A percentile compares a stretch with the other conserved stretches of the same genome.
Evolutionary conservation across 2,329 filamentous ascomycete genomes (phyloP).

Genomic region (Diaporthe humulicola): DNA sequence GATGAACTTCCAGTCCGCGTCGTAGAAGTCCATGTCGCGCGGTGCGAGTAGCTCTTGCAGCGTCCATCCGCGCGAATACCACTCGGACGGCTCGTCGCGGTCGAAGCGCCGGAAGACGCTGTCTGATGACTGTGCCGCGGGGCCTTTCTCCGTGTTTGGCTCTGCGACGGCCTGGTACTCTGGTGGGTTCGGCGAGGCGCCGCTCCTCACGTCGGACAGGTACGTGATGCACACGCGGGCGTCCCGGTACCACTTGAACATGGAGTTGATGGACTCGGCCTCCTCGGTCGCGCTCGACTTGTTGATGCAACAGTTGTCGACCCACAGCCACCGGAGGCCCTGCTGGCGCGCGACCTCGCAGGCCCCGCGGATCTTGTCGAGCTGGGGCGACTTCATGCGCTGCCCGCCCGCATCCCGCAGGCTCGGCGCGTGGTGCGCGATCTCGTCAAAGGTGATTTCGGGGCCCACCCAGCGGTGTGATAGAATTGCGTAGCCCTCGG

Average conservation of each 20-base stretch:
- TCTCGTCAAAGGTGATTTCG: constrained; percentile 17
- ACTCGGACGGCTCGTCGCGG: neutral
- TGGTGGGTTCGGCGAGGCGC: neutral
- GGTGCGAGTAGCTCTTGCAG: constrained; percentile 40
- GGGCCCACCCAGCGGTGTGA: constrained; percentile 6
- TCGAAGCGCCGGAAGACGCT: neutral
- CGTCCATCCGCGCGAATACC: constrained; percentile 31
- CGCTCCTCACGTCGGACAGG: constrained; percentile 29
- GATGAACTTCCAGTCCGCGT: constrained; percentile 34
- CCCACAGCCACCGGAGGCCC: constrained; percentile 14
- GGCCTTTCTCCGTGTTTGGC: neutral
- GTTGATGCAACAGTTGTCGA: constrained; percentile 32
- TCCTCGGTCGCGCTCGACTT: constrained; percentile 16
- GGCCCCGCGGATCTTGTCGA: constrained; percentile 25
- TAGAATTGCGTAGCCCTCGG: neutral
- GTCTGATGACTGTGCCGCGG: neutral
- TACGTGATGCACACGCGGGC: constrained; percentile 10
- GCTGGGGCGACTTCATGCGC: neutral
- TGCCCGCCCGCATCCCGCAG: neutral
- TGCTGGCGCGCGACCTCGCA: neutral
- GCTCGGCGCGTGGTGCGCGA: neutral
- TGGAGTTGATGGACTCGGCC: constrained; percentile 20
- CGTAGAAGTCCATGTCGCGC: constrained; percentile 39
- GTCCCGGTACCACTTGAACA: constrained; percentile 26
- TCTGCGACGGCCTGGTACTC: neutral